A percentile compares a stretch with the other conserved stretches of the same genome.
These are phyloP conservation scores for Thyridium curvatum DNA, from an alignment of 2,329 filamentous ascomycete genomes.

Conservation along the genomic window DNA sequence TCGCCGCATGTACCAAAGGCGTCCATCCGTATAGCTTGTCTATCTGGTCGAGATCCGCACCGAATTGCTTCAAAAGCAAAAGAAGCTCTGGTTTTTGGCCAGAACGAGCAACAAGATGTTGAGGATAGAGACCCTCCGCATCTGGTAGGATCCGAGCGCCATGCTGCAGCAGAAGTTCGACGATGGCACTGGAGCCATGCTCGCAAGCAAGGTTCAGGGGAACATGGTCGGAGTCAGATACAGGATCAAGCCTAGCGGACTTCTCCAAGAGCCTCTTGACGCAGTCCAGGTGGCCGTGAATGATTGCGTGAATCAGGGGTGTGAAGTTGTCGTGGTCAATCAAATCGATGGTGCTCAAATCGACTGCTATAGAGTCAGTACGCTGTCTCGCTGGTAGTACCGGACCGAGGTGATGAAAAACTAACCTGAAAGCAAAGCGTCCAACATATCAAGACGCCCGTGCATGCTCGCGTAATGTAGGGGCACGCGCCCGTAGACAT, in stretches of 20 bases:
- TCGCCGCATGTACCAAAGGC: constrained; percentile 89
- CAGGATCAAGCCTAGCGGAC: constrained; percentile 79
- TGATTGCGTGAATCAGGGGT: constrained; percentile 89
- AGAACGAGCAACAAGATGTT: constrained; percentile 89
- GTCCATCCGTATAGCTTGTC: constrained; percentile 99
- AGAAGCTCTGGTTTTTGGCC: constrained; percentile 76
- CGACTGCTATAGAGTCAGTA: constrained; percentile 47
- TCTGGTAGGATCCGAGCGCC: constrained; percentile 83
- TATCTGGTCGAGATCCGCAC: constrained; percentile 82
- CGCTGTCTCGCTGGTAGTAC: background rate
- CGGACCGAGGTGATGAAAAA: background rate
- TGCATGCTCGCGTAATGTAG: constrained; percentile 96
- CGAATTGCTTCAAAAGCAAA: constrained; percentile 74
- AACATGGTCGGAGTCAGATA: constrained; percentile 83
- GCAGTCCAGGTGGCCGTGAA: constrained; percentile 75
- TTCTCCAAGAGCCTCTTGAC: constrained; percentile 71
- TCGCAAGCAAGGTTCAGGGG: constrained; percentile 94
- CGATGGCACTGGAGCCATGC: constrained; percentile 78
- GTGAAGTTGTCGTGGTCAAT: constrained; percentile 98
- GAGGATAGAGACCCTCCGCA: constrained; percentile 93
- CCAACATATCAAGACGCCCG: constrained; percentile 77
- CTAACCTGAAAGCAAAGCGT: constrained; percentile 61
- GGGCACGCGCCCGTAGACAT: constrained; percentile 91
- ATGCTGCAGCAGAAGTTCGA: constrained; percentile 75
- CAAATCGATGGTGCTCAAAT: constrained; percentile 71